Conservation (phyloP, 257 asterid species). For the Solanum bulbocastanum region DNA sequence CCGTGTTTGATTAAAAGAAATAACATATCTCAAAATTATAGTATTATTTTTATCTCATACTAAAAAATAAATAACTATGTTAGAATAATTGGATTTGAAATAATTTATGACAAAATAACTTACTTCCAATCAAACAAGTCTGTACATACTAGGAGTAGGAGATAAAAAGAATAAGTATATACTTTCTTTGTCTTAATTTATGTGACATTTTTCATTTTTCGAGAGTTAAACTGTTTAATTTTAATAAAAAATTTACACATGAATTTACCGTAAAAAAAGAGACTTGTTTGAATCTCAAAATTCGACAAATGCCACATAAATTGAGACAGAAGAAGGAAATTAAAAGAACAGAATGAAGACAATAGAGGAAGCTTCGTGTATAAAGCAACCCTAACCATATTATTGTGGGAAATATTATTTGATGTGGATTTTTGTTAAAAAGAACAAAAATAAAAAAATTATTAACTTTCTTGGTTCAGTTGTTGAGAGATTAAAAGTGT, state of each 20-base stretch:
- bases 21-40: no score
- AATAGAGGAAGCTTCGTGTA: background rate
- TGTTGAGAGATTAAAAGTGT: background rate
- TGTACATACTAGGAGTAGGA: background rate
- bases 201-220: no score
- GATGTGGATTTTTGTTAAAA: background rate
- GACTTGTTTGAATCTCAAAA: no score
- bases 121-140: background rate
- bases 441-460: background rate
- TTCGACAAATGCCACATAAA: rapidly evolving
- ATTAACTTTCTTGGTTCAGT: background rate
- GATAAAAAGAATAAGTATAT: background rate
- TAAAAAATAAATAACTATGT: background rate
- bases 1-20: no score
- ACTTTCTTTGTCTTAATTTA: no score
- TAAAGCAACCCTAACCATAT: background rate
- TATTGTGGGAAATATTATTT: background rate
- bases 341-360: background rate
- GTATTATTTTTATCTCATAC: background rate
- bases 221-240: rapidly evolving
- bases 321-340: rapidly evolving
- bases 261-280: no score
- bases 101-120: background rate
- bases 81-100: rapidly evolving
- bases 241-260: rapidly evolving